Evolutionary conservation across 1,284 basidiomycete genomes (phyloP).

Genomic region (Coniferiporia weirii): DNA sequence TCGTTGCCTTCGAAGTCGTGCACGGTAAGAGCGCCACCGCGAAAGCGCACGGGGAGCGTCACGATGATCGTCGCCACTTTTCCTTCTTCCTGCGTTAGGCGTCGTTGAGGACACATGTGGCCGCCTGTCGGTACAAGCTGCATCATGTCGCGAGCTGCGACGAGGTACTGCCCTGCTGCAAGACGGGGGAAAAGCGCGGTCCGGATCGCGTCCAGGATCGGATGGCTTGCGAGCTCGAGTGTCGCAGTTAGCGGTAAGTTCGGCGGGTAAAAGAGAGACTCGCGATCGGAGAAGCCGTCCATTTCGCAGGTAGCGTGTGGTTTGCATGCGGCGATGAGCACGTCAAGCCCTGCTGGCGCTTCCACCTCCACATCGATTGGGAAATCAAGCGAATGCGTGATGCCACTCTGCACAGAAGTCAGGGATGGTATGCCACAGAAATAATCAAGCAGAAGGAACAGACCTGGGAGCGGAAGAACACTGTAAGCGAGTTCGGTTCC

Average conservation of each 20-base stretch:
- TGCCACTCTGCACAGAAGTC: conserved; percentile 51
- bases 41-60: conserved; percentile 66
- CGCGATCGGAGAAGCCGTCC: conserved; percentile 50
- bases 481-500: conserved; percentile 57
- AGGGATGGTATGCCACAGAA: conserved; percentile 9
- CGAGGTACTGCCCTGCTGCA: conserved; percentile 63
- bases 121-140: conserved; percentile 62
- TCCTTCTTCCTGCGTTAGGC: conserved; percentile 51
- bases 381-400: conserved; percentile 74
- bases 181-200: conserved; percentile 64
- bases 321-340: conserved; percentile 68
- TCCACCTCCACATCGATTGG: conserved; percentile 72
- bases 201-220: conserved; percentile 70
- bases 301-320: conserved; percentile 54
- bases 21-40: conserved; percentile 60
- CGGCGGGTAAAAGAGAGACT: conserved; percentile 68
- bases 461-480: conserved; percentile 78
- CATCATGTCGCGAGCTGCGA: conserved; percentile 59
- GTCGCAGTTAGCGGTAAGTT: conserved; percentile 67
- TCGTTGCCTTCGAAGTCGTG: conserved; percentile 50
- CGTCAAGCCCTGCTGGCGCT: conserved; percentile 73
- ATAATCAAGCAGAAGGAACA: conserved; percentile 21
- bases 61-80: conserved; percentile 67
- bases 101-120: conserved; percentile 49
- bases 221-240: conserved; percentile 72